These are phyloP conservation scores for Periconia digitata DNA, from an alignment of 2,329 filamentous ascomycete genomes.

Conservation along the genomic window DNA sequence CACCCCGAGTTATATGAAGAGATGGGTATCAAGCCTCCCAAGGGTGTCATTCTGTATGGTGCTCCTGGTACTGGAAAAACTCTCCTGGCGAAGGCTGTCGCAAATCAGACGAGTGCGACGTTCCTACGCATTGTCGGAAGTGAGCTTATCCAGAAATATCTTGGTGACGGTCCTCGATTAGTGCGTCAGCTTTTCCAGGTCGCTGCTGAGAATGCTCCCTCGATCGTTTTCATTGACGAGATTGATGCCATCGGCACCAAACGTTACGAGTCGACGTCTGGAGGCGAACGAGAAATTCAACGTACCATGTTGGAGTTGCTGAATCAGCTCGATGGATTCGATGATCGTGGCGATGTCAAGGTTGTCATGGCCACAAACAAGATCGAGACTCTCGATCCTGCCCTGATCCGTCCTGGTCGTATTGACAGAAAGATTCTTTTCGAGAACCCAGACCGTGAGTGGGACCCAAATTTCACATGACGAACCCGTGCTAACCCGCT, in stretches of 20 bases:
- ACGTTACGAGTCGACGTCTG: constrained; percentile 95
- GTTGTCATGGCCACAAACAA: constrained; percentile 99
- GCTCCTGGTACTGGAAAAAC: constrained; percentile 97
- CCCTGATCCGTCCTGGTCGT: constrained; percentile 92
- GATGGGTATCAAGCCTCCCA: constrained; percentile 99
- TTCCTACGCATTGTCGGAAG: constrained; percentile 97
- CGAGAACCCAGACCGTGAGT: constrained; percentile 69
- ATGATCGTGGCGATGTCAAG: constrained; percentile 98
- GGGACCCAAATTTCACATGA: background rate
- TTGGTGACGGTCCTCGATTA: constrained; percentile 91
- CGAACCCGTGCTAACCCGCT: constrained; percentile 54
- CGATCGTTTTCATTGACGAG: constrained; percentile 98
- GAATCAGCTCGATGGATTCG: constrained; percentile 98
- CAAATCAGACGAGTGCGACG: constrained; percentile 97
- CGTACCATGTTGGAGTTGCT: constrained; percentile 97
- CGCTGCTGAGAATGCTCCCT: constrained; percentile 91
- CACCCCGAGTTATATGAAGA: constrained; percentile 98
- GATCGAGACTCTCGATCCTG: constrained; percentile 95
- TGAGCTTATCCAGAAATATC: constrained; percentile 97
- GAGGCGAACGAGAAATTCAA: constrained; percentile 95
- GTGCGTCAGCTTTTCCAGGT: constrained; percentile 97
- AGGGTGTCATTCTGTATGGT: constrained; percentile 98
- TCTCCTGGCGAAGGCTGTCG: constrained; percentile 91
- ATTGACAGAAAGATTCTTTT: constrained; percentile 96
- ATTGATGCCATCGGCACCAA: constrained; percentile 99